Conservation (phyloP, 1,284 basidiomycete species). For the Cystobasidiaceae sp. region DNA sequence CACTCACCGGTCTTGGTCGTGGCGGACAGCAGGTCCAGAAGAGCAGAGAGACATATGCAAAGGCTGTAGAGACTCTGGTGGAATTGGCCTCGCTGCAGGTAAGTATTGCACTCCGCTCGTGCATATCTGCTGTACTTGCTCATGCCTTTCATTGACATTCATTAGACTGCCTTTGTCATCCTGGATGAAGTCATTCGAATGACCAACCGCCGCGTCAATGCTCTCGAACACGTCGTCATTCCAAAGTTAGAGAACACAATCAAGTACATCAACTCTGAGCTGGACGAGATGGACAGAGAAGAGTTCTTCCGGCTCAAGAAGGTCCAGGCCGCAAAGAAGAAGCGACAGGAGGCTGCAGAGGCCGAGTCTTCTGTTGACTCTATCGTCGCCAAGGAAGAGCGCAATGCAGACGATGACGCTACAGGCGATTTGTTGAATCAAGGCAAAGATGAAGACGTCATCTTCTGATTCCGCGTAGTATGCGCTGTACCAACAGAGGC, state of each 20-base stretch:
- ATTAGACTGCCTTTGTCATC: slow-evolving; percentile 93
- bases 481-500: too few species aligned
- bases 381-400: slow-evolving; percentile 47
- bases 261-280: slow-evolving; percentile 82
- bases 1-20: slow-evolving; percentile 92
- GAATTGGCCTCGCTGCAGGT: slow-evolving; percentile 83
- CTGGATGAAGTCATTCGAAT: slow-evolving; percentile 98
- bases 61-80: slow-evolving; percentile 93
- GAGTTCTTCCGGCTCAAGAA: slow-evolving; percentile 86
- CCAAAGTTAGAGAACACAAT: slow-evolving; percentile 95
- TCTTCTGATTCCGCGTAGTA: too few species aligned
- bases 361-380: slow-evolving; percentile 42
- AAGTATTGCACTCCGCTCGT: slow-evolving; percentile 22
- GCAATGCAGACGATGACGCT: slow-evolving; percentile 43
- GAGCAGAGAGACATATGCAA: slow-evolving; percentile 91
- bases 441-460: slow-evolving; percentile 84
- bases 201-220: slow-evolving; percentile 96
- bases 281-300: slow-evolving; percentile 96
- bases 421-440: slow-evolving; percentile 61
- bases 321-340: slow-evolving; percentile 89
- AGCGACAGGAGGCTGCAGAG: slow-evolving; percentile 57
- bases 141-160: background rate
- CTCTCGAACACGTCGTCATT: slow-evolving; percentile 96
- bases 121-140: background rate
- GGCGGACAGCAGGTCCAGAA: slow-evolving; percentile 95